phyloP scores from a whole-genome alignment of 441 rosid species.

The Biscutella auriculata region DNA sequence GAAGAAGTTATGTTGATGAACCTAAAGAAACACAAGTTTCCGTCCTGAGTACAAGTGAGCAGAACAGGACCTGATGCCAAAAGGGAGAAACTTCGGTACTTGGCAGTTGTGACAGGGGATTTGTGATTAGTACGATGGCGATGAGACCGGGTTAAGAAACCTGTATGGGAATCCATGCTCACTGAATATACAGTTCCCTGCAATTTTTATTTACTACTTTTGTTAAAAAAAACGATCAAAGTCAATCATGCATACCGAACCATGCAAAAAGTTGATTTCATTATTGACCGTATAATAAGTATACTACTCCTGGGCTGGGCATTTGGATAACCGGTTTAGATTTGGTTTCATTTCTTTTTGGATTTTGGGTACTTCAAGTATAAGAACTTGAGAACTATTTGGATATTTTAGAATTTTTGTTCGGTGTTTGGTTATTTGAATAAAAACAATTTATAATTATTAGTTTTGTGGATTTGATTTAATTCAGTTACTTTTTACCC shows the following conservation, averaged over 20 bases:
- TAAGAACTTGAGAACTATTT: too few relatives aligned
- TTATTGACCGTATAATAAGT: background rate
- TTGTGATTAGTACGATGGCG: constrained; percentile 57
- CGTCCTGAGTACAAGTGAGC: constrained; percentile 80
- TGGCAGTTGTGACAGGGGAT: constrained; percentile 70
- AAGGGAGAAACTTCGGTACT: constrained; percentile 89
- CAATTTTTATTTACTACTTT: constrained; percentile 4
- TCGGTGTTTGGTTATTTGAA: too few relatives aligned
- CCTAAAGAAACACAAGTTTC: constrained; percentile 89
- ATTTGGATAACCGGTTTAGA: too few relatives aligned
- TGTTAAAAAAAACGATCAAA: background rate
- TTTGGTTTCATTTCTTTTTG: too few relatives aligned
- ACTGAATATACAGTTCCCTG: constrained; percentile 83
- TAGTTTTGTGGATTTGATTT: too few relatives aligned
- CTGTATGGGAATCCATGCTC: constrained; percentile 70
- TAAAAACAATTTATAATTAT: too few relatives aligned
- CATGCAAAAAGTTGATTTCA: background rate
- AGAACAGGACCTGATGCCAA: constrained; percentile 85
- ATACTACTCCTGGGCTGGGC: too few relatives aligned
- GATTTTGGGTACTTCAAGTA: too few relatives aligned
- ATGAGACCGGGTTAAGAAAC: constrained; percentile 76
- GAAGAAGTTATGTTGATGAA: constrained; percentile 9
- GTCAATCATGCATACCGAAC: background rate
- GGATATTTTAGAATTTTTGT: too few relatives aligned
- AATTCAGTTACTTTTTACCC: too few relatives aligned